Conservation (phyloP, 148 eudicot genomes). For the Fallopia convolvulus region DNA sequence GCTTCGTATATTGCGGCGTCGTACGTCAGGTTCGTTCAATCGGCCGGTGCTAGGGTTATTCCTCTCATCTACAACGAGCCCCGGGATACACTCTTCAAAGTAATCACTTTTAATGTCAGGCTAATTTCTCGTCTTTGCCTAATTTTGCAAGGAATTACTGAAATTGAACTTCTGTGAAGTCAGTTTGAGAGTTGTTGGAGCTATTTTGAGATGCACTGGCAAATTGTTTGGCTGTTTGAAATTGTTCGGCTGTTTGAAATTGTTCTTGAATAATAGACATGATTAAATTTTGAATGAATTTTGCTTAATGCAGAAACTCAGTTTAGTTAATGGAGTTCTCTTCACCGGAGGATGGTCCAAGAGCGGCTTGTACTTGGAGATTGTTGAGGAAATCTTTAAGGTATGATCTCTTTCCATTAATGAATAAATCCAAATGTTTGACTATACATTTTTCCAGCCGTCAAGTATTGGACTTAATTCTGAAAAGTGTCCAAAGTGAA, state of each 20-base stretch:
- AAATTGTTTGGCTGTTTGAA: background rate
- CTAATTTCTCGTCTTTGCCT: background rate
- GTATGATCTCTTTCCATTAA: constrained; percentile 24
- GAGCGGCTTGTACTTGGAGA: constrained; percentile 67
- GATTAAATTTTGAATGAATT: constrained; percentile 5
- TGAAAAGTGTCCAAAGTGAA: background rate
- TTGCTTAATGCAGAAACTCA: constrained; percentile 60
- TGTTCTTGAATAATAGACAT: constrained; percentile 32
- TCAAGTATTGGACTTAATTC: constrained; percentile 16
- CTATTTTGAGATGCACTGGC: background rate
- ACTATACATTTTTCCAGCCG: background rate
- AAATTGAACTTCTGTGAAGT: background rate
- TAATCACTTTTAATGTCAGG: constrained; percentile 15
- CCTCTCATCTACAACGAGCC: constrained; percentile 86
- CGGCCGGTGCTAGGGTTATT: constrained; percentile 91
- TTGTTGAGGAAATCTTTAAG: constrained; percentile 62
- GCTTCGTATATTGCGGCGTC: constrained; percentile 85
- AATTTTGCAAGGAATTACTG: background rate
- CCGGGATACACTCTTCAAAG: constrained; percentile 36
- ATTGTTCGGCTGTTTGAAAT: background rate
- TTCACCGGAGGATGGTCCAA: constrained; percentile 97
- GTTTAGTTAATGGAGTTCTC: constrained; percentile 82
- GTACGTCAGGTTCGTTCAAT: constrained; percentile 83
- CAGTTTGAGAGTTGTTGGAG: background rate
- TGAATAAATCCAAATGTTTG: background rate